Percentiles rank a stretch among this genome's conserved stretches.
These are phyloP conservation scores for Takashimella koratensis DNA, from an alignment of 1,284 basidiomycete species.

Conservation along the genomic window DNA sequence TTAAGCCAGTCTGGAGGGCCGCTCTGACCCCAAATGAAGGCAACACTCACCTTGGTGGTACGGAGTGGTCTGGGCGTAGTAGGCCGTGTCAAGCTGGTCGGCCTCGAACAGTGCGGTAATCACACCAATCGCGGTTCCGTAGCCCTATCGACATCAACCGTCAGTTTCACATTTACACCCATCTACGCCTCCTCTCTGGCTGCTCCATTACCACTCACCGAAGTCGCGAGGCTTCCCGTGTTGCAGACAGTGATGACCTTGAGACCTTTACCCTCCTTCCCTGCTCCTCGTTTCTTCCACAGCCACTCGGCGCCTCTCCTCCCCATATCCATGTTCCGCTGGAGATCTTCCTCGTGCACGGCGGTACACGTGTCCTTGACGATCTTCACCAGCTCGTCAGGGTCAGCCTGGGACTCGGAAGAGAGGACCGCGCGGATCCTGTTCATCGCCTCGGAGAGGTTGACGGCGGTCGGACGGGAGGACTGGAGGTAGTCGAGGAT, in stretches of 20 bases:
- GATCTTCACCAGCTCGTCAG: conserved; percentile 55
- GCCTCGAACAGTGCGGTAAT: conserved; percentile 82
- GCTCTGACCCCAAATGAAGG: background rate
- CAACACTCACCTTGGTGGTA: conserved; percentile 73
- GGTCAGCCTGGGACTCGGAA: conserved; percentile 30
- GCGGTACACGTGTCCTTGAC: conserved; percentile 56
- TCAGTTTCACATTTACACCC: too few relatives aligned
- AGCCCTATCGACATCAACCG: conserved; percentile 60
- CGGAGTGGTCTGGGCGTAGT: conserved; percentile 82
- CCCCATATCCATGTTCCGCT: conserved; percentile 75
- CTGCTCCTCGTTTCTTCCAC: conserved; percentile 52
- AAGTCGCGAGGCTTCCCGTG: conserved; percentile 86
- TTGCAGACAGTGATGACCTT: conserved; percentile 93
- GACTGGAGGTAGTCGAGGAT: conserved; percentile 70
- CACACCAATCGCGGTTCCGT: conserved; percentile 88
- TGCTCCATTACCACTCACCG: too few relatives aligned
- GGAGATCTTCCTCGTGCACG: conserved; percentile 78
- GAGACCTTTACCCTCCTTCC: conserved; percentile 54
- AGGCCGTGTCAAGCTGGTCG: conserved; percentile 70
- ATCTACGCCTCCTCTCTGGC: too few relatives aligned
- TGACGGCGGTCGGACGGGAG: conserved; percentile 89
- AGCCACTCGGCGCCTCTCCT: conserved; percentile 81
- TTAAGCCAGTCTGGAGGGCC: too few relatives aligned
- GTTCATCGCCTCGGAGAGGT: conserved; percentile 76
- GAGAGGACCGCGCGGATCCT: conserved; percentile 56